These are phyloP conservation scores for Podospora australis DNA, from an alignment of 495 filamentous ascomycete genomes.

Conservation along the genomic window DNA sequence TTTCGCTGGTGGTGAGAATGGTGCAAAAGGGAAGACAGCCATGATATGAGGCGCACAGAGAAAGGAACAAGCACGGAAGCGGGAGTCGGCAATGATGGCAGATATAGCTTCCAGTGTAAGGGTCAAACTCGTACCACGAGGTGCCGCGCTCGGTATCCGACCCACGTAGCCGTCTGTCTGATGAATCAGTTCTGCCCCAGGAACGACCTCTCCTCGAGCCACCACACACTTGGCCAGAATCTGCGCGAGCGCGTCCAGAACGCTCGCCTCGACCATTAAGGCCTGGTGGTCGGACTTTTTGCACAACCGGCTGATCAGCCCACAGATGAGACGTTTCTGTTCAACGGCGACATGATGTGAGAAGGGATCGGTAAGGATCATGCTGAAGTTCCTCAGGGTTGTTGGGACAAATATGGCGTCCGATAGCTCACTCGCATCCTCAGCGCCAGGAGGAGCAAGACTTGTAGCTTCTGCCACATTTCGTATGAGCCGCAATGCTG, in stretches of 20 bases:
- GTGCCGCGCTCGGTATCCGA: conserved; percentile 50
- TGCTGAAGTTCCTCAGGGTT: conserved; percentile 52
- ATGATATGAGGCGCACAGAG: conserved; percentile 70
- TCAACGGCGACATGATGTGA: conserved; percentile 44
- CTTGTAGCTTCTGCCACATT: conserved; percentile 62
- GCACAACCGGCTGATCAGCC: conserved; percentile 60
- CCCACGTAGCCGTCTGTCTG: conserved; percentile 36
- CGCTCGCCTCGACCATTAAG: conserved; percentile 58
- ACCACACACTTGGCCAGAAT: conserved; percentile 70
- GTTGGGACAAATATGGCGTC: conserved; percentile 58
- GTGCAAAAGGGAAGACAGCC: conserved; percentile 55
- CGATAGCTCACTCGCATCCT: conserved; percentile 41
- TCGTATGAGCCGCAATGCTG: conserved; percentile 67
- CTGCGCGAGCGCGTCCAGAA: conserved; percentile 74
- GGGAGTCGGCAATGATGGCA: conserved; percentile 72
- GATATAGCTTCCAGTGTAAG: conserved; percentile 75
- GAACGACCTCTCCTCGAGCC: conserved; percentile 57
- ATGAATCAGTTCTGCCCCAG: conserved; percentile 44
- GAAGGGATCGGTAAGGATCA: conserved; percentile 59
- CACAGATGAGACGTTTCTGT: conserved; percentile 58
- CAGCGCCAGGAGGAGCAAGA: conserved; percentile 28
- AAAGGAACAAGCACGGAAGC: conserved; percentile 68
- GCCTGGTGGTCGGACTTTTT: conserved; percentile 62
- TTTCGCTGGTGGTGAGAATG: conserved; percentile 18
- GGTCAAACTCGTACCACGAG: conserved; percentile 53